These are phyloP conservation scores for Starmerella davenportii DNA, from an alignment of 805 yeast species.

Conservation along the genomic window DNA sequence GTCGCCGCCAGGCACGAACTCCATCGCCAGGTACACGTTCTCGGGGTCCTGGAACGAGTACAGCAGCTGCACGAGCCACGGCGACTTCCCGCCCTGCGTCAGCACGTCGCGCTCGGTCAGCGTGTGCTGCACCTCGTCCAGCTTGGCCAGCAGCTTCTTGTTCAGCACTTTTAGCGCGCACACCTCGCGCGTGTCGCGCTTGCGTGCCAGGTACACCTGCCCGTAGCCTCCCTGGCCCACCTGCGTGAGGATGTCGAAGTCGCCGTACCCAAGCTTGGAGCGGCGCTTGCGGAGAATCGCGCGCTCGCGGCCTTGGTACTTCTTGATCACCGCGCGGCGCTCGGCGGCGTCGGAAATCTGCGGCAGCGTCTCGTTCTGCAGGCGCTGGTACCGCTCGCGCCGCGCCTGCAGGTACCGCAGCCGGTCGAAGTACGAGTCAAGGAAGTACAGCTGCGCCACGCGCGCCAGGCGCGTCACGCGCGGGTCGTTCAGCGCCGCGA, in stretches of 20 bases:
- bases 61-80: conserved; percentile 84
- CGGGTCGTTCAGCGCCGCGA: conserved; percentile 39
- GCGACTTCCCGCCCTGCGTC: conserved; percentile 76
- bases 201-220: conserved; percentile 89
- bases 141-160: conserved; percentile 65
- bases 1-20: conserved; percentile 99
- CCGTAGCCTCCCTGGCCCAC: conserved; percentile 99
- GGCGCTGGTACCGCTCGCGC: conserved; percentile 61
- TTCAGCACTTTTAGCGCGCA: conserved; percentile 88
- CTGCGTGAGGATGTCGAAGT: conserved; percentile 90
- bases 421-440: conserved; percentile 91
- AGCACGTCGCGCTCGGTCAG: conserved; percentile 90
- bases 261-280: conserved; percentile 81
- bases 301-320: conserved; percentile 69
- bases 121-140: conserved; percentile 91
- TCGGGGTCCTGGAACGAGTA: conserved; percentile 91
- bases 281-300: conserved; percentile 74
- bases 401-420: conserved; percentile 81
- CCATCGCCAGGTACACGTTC: conserved; percentile 90
- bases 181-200: conserved; percentile 83
- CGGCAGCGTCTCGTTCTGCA: conserved; percentile 32
- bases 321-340: conserved; percentile 48
- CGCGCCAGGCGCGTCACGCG: conserved; percentile 74
- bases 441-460: conserved; percentile 82
- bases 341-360: conserved; percentile 22